Percentiles rank a stretch among this genome's conserved stretches.
Conservation (phyloP, 2,329 filamentous ascomycete genomes). For the Malbranchea zuffiana region DNA sequence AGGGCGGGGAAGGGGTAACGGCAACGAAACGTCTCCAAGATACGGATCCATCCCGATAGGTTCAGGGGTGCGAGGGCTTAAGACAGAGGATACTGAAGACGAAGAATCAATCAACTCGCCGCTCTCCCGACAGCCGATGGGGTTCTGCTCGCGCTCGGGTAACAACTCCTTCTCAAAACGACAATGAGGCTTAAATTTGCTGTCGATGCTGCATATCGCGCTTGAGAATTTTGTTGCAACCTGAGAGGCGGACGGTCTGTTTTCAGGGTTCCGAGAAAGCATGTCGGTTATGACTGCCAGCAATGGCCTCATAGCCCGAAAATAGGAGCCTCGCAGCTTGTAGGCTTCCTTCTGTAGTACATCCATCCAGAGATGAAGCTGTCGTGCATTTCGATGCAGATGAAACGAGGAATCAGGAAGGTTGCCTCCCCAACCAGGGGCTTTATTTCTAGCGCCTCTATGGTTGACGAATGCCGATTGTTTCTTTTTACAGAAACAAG, state of each 20-base stretch:
- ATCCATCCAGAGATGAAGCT: conserved; percentile 47
- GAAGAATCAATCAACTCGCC: conserved; percentile 1
- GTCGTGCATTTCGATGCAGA: conserved; percentile 39
- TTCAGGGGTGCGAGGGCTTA: no score
- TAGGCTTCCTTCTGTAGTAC: conserved; percentile 39
- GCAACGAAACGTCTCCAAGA: neutral
- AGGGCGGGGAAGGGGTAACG: no score
- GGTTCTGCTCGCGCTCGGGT: neutral
- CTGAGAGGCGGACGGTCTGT: conserved; percentile 23
- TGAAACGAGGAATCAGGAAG: conserved; percentile 49
- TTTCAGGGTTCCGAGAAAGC: conserved; percentile 25
- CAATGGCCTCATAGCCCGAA: conserved; percentile 30
- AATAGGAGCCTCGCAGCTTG: conserved; percentile 31
- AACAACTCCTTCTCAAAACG: conserved; percentile 3
- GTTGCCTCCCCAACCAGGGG: conserved; percentile 35
- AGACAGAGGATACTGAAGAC: conserved; percentile 7
- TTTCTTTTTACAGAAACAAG: conserved; percentile 47
- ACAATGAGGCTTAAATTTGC: conserved; percentile 7
- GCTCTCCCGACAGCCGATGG: neutral
- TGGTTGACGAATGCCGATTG: conserved; percentile 46
- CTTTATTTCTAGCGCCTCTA: conserved; percentile 37
- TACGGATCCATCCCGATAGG: no score
- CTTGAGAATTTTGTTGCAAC: conserved; percentile 22
- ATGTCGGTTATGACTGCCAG: conserved; percentile 30
- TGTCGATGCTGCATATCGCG: conserved; percentile 15